Evolutionary conservation across 2,329 filamentous ascomycete genomes (phyloP), one percentile per base, ranked within the genome.

Genomic region (Malbranchea zuffiana): DNA sequence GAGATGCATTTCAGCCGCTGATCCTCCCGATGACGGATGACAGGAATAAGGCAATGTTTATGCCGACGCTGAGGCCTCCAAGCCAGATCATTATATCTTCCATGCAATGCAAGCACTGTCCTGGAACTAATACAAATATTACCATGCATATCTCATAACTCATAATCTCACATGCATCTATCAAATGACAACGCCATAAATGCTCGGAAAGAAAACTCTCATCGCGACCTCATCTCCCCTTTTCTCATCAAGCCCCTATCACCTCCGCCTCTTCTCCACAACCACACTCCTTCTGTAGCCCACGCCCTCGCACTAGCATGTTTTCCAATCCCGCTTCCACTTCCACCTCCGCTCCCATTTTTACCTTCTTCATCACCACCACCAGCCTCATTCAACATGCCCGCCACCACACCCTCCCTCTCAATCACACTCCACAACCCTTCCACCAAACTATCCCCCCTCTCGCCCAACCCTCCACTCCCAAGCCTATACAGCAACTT

Each of bases 231-330:
- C 20, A 37, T 20, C 35, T 37, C 27, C 2, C 54, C 50, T 13
- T 56, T 53, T 43, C 61, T 61, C 40, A 57, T 42, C 4, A 66
- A 46, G 1, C 61, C 58, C 33, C 61, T 50, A 43, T 63, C 60
- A 16, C 61, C 56, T 59, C 65, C 68, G 61, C 61, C 74, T 54
- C 82, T 82, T 68, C 81, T 47, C 84, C 84, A 87, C 43, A 93
- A 59, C 87, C 88, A 95, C 11, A 95, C 63, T 1, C 86, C 87
- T 58, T 96, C 88, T 3, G 81, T 78, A 7, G 88, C 87, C 67
- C 87, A 93, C 0, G 81, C 80, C 50, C 78, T 75, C 33, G 83
- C 84, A 40, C 84, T 88, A 41, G 81, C 66, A 66, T 95, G 87
- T 0, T 78, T 53, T 4, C 60, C 59, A 33, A 35, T 23, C 40